Percentiles rank a stretch among this genome's conserved stretches.
phyloP scores from a whole-genome alignment of 1,284 basidiomycete genomes.

The Papiliotrema laurentii region DNA sequence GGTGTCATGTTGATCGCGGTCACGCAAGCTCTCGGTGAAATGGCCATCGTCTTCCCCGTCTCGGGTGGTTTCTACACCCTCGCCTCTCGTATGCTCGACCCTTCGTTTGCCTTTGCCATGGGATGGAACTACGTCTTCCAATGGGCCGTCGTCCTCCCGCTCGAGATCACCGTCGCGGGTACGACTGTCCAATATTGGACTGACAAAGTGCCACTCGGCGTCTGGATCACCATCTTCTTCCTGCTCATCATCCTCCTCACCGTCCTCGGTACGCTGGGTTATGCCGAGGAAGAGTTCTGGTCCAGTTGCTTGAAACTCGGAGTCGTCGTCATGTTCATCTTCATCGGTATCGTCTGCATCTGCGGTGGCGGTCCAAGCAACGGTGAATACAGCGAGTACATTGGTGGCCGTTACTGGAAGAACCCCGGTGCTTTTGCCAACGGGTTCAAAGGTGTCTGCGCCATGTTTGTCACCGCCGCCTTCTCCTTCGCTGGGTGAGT shows the following conservation, averaged over 20 bases:
- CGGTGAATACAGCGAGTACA: slow-evolving; percentile 34
- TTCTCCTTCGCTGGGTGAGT: slow-evolving; percentile 64
- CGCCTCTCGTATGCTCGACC: slow-evolving; percentile 41
- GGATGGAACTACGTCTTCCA: slow-evolving; percentile 42
- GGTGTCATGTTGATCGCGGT: slow-evolving; percentile 46
- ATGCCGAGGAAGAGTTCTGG: slow-evolving; percentile 48
- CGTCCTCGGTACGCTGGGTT: slow-evolving; percentile 40
- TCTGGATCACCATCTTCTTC: slow-evolving; percentile 46
- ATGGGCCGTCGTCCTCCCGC: slow-evolving; percentile 9
- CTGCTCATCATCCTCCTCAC: slow-evolving; percentile 30
- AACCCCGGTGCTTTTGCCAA: slow-evolving; percentile 48
- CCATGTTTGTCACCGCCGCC: slow-evolving; percentile 50
- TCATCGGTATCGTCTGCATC: slow-evolving; percentile 38
- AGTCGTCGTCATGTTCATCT: slow-evolving; percentile 47
- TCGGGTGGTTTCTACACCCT: slow-evolving; percentile 50
- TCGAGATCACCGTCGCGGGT: slow-evolving; percentile 40
- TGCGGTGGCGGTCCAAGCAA: slow-evolving; percentile 39
- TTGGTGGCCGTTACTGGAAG: slow-evolving; percentile 37
- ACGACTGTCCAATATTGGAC: slow-evolving; percentile 45
- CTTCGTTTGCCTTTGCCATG: slow-evolving; percentile 41
- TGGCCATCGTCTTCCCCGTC: slow-evolving; percentile 50
- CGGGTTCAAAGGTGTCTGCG: slow-evolving; percentile 50
- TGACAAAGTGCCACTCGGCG: slow-evolving; percentile 35
- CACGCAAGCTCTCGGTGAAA: slow-evolving; percentile 49
- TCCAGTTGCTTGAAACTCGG: slow-evolving; percentile 43